A percentile compares a stretch with the other conserved stretches of the same genome.
Conservation (phyloP, 2,329 filamentous ascomycete genomes). For the Stemphylium lycopersici region DNA sequence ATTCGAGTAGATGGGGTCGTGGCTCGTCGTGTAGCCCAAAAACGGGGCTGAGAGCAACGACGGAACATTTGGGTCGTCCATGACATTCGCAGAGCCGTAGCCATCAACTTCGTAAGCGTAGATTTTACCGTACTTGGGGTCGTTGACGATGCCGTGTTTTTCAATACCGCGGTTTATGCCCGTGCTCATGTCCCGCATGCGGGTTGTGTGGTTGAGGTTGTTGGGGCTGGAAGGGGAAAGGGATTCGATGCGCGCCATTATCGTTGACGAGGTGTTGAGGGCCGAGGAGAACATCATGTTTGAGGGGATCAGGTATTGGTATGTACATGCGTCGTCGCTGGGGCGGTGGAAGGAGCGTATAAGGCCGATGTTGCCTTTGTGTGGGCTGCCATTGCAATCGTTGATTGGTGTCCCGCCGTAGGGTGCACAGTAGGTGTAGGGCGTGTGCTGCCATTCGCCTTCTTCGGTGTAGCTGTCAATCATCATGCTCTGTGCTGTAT, state of each 20-base stretch:
- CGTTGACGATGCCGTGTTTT: slow-evolving; percentile 48
- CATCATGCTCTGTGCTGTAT: slow-evolving; percentile 54
- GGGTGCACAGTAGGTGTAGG: slow-evolving; percentile 54
- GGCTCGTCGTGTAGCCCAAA: slow-evolving; percentile 58
- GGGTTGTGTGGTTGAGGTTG: slow-evolving; percentile 56
- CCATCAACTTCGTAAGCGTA: slow-evolving; percentile 59
- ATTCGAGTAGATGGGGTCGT: slow-evolving; percentile 52
- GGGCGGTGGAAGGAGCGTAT: slow-evolving; percentile 58
- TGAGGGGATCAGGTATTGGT: slow-evolving; percentile 56
- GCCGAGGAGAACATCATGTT: slow-evolving; percentile 76
- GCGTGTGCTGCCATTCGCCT: slow-evolving; percentile 51
- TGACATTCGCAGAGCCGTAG: slow-evolving; percentile 59
- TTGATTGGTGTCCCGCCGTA: slow-evolving; percentile 59
- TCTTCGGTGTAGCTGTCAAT: slow-evolving; percentile 54
- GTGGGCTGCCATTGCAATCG: slow-evolving; percentile 57
- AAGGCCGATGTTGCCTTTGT: slow-evolving; percentile 55
- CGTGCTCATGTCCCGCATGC: slow-evolving; percentile 63
- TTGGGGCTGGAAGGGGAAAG: slow-evolving; percentile 42
- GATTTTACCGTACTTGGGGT: slow-evolving; percentile 44
- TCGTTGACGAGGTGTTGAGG: slow-evolving; percentile 59
- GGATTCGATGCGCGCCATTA: slow-evolving; percentile 57
- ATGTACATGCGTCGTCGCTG: slow-evolving; percentile 58
- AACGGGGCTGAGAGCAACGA: slow-evolving; percentile 69
- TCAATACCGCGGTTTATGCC: slow-evolving; percentile 53
- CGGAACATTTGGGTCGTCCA: slow-evolving; percentile 76